Percentiles rank a stretch among this genome's conserved stretches.
Evolutionary conservation across 179 eudicot species (phyloP).

Genomic region (Actinidia polygama): DNA sequence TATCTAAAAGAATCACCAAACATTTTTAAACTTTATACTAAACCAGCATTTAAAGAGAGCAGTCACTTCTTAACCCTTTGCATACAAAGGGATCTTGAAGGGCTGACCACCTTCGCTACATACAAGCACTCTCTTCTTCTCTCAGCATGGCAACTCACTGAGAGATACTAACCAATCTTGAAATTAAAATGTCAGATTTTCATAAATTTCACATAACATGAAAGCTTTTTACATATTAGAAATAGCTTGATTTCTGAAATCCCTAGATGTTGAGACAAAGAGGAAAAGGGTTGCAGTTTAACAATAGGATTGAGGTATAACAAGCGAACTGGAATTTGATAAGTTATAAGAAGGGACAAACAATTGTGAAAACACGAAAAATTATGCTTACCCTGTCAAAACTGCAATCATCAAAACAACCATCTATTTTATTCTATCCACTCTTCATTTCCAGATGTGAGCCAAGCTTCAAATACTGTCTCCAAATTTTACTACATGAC

Average conservation of each 20-base stretch:
- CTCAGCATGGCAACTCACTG: neutral
- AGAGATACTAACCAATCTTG: neutral
- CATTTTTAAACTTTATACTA: neutral
- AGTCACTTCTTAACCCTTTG: neutral
- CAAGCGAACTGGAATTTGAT: neutral
- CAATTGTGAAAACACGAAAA: neutral
- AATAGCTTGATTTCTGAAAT: too few species aligned
- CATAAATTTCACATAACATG: too few species aligned
- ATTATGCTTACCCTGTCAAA: neutral
- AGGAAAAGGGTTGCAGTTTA: neutral
- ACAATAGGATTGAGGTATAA: neutral
- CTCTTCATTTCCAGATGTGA: neutral
- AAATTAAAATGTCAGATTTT: neutral
- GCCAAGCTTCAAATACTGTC: neutral
- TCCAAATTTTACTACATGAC: neutral
- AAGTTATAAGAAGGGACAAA: neutral
- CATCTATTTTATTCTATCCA: neutral
- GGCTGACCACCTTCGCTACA: neutral
- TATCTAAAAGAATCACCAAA: neutral
- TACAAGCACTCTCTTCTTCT: neutral
- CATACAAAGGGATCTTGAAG: neutral
- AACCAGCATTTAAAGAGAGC: neutral
- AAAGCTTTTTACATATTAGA: neutral
- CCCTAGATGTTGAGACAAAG: neutral
- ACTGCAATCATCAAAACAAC: neutral